Evolutionary conservation across 2,329 filamentous ascomycete species (phyloP), one percentile per base, ranked within the genome.

Genomic region (Aspergillus pseudoterreus): DNA sequence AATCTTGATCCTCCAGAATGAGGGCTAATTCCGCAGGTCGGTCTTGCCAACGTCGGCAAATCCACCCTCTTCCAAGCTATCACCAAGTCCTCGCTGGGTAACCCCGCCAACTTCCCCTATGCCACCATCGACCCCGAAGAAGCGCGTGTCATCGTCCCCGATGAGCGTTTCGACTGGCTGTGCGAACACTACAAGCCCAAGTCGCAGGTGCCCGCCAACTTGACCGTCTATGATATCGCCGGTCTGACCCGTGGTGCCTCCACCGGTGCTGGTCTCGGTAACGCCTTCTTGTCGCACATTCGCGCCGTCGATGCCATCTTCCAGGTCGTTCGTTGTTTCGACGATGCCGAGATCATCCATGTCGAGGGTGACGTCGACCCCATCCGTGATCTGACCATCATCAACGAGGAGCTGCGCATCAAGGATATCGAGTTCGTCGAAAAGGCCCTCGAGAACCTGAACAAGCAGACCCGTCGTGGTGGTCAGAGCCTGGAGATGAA

Each of bases 11-110:
- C 19, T 19, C 27, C 45, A 30, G 27, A 30, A 30, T 30, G 27
- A 30, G 38, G 36, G 51, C 50, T 56, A 61, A 59, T 45, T 45
- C 51, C 46, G 43, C 32, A 96, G 91, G 91, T 99, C 75, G 94
- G 94, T 78, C 86, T 99, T 68, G 94, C 94, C 75, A 99, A 99
- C 76, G 95, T 99, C 65, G 94, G 94, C 75, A 99, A 99, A 81
- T 99, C 94, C 62, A 99, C 95, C 32, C 85, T 99, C 67, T 99
- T 99, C 84, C 95, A 99, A 81, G 91, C 94, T 71, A 96, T 99
- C 77, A 99, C 94, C 71, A 97, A 96, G 82, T 96, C 88, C 76
- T 85, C 85, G 61, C 86, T 99, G 68, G 94, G 95, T 78, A 99
- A 97, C 80, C 95, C 95, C 66, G 94, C 94, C 79, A 99, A 99